phyloP scores from a whole-genome alignment of 2,329 filamentous ascomycete species.

The Fusarium xyrophilum region DNA sequence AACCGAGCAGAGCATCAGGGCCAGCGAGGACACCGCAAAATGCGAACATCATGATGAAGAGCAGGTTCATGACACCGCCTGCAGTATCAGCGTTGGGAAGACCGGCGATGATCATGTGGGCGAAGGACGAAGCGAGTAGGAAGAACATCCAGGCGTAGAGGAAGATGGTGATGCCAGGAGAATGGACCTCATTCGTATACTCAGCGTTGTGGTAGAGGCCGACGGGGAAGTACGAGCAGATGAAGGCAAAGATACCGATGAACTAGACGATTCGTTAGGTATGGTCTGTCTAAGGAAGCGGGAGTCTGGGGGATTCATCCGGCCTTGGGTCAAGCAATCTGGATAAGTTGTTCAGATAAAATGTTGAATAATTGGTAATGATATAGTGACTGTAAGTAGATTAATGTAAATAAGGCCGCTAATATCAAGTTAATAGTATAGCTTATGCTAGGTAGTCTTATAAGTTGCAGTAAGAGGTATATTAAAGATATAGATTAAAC shows the following conservation, averaged over 20 bases:
- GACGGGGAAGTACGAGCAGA: slow-evolving; percentile 73
- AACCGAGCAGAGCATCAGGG: slow-evolving; percentile 66
- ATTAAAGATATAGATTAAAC: neutral
- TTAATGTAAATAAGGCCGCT: neutral
- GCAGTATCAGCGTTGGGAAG: slow-evolving; percentile 68
- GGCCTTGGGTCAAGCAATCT: neutral
- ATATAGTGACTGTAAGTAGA: fast-evolving
- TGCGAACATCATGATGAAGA: slow-evolving; percentile 67
- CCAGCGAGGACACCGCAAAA: slow-evolving; percentile 70
- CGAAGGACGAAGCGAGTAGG: slow-evolving; percentile 70
- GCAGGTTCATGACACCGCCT: slow-evolving; percentile 68
- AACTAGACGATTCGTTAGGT: neutral
- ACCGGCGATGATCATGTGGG: slow-evolving; percentile 68
- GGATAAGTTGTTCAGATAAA: fast-evolving
- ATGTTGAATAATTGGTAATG: fast-evolving
- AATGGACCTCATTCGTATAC: slow-evolving; percentile 53
- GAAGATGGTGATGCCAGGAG: slow-evolving; percentile 67
- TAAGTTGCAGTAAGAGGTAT: neutral
- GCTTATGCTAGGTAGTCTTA: neutral
- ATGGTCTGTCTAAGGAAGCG: fast-evolving
- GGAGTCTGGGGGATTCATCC: neutral
- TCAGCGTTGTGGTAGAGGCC: slow-evolving; percentile 66
- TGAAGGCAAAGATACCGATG: slow-evolving; percentile 60
- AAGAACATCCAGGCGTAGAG: slow-evolving; percentile 69
- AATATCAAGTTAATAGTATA: neutral